Evolutionary conservation across 78 protist species (phyloP), one percentile per base, ranked within the genome.

Genomic region (Polysphondylium violaceum): DNA sequence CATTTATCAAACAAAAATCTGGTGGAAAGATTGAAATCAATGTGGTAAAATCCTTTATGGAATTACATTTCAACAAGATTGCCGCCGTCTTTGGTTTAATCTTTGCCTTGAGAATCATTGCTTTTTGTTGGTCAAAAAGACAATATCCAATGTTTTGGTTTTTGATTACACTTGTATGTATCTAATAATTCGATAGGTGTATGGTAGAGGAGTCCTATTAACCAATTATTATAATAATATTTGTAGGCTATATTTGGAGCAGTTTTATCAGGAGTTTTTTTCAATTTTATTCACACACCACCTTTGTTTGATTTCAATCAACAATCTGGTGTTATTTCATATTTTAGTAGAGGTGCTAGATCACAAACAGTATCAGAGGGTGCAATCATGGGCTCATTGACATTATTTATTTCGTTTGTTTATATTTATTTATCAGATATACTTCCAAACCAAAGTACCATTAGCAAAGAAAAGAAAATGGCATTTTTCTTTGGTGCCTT

Each of bases 321-420:
- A 21, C 63, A 74, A 36, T 36, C 17, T 2, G 35, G 36, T 56
- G 33, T 33, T 23, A 27, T 25, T 9, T 40, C 35, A 5, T 71
- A 59, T 35, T 83, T 83, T 50, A 55, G 81, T 17, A 71, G 81
- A 59, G 74, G 73, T 27, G 33, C 91, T 25, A 69, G 91, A 64
- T 17, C 56, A 27, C 91, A 83, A 69, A 83, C 91, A 14, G 72
- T 83, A 41, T 14, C 56, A 25, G 91, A 83, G 44, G 91, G 91
- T 69, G 36, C 63, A 31, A 38, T 83, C 29, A 83, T 83, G 91
- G 91, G 91, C 25, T 76, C 12, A 41, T 27, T 64, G 65, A 69
- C 89, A 23, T 40, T 81, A 12, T 47, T 72, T 33, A 67, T 81
- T 38, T 40, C 77, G 31, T 40, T 50, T 38, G 40, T 68, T 7